Base-by-base conservation (phyloP, 345 rosid species). In the Lepidium aucheri region DNA sequence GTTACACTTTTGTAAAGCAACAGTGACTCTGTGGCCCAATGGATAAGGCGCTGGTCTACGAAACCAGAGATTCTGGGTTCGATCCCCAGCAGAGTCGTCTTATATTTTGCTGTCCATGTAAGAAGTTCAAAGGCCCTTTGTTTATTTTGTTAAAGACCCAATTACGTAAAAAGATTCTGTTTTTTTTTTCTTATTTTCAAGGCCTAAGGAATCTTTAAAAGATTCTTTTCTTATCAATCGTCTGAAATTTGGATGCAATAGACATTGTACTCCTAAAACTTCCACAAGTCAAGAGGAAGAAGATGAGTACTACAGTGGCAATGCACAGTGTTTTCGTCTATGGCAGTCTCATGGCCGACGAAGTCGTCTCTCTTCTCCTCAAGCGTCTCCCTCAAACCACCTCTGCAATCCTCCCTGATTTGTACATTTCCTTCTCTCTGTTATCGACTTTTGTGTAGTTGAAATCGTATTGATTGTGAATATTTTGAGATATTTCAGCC, bases 31-130 rank as follows among this genome's bases (percentile, higher is more conserved):
- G 58, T 80, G 88, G 85, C 83, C 89, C 84, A 87, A 85, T 84
- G 98, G 93, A 92, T 81, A 86, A 87, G 93, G 93, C 87, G 85
- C 95, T 87, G 87, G 93, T 86, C 89, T 77, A 83, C 91, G 88
- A 73, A 85, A 84, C 87, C 87, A 80, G 88, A 87, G 89, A 81
- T 44, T 89, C 88, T 81, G 84, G 89, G 89, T 87, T 84, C 85
- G 87, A 60, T 50, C 36, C 18, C 59, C 60, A 69, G 66, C 73
- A 34, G 67, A 69, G 60, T 51, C 67, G 61, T 2, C 0, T 28
- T 28, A 4, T 0, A 0, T 28, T 28, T 28, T 6, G 32, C 32
- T 28, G 6, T 28, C 32, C 3, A 4, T 4, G 5, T 6, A 28
- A 6, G 6, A 5, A 28, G 32, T 28, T 28, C 32, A 20, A 20